Evolutionary conservation across 257 asterid species (phyloP).

Genomic region (Phtheirospermum japonicum): DNA sequence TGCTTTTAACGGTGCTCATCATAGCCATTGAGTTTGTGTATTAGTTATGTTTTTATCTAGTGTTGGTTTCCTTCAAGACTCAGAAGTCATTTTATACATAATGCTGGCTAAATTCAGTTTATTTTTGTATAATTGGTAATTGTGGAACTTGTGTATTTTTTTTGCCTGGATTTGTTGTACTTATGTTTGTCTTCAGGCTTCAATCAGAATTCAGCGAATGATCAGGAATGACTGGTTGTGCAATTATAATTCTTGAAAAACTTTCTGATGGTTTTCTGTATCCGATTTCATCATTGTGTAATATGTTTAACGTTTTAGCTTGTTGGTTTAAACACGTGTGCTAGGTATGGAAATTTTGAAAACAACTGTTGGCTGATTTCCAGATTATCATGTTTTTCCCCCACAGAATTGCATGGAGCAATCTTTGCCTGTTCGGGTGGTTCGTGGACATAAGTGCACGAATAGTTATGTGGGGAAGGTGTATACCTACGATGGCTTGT

Average conservation of each 20-base stretch:
- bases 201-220: slow-evolving; percentile 14
- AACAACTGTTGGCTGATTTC: slow-evolving; percentile 13
- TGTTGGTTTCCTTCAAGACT: not conserved
- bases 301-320: not conserved
- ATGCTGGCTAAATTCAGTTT: slow-evolving; percentile 2
- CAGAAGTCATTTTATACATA: not conserved
- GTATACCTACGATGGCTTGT: slow-evolving; percentile 89
- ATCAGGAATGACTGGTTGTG: slow-evolving; percentile 1
- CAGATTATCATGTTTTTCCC: slow-evolving; percentile 1
- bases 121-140: slow-evolving; percentile 5
- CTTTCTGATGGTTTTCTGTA: not conserved
- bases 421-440: slow-evolving; percentile 66
- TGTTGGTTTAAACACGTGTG: not conserved
- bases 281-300: not conserved
- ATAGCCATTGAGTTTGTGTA: not conserved
- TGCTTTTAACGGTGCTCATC: not conserved
- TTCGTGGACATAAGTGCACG: slow-evolving; percentile 74
- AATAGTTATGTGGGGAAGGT: slow-evolving; percentile 85
- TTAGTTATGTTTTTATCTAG: not conserved
- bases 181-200: slow-evolving; percentile 3
- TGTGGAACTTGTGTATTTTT: not conserved
- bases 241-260: not conserved
- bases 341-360: not conserved
- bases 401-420: slow-evolving; percentile 71
- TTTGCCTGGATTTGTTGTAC: not conserved